Conservation (phyloP, 2,329 filamentous ascomycete genomes). For the Cytospora schulzeri region DNA sequence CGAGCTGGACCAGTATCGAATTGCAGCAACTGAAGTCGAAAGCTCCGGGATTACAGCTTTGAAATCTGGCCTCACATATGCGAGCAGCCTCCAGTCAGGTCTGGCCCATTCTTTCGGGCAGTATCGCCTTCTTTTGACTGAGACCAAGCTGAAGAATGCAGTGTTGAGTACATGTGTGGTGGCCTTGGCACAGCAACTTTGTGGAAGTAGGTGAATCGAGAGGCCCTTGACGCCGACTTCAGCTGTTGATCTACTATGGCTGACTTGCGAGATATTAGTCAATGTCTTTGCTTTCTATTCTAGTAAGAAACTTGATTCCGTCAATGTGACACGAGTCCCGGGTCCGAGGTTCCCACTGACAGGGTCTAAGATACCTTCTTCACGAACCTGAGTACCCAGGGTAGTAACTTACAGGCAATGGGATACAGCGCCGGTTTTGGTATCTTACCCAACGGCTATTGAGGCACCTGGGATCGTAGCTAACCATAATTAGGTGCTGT, state of each 20-base stretch:
- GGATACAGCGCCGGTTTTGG: conserved; percentile 38
- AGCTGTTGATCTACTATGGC: neutral
- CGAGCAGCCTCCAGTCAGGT: conserved; percentile 6
- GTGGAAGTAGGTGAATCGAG: conserved; percentile 37
- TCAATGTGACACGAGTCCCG: fast-evolving
- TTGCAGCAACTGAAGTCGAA: neutral
- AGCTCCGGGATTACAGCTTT: neutral
- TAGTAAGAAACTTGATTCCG: conserved; percentile 33
- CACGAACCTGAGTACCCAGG: conserved; percentile 7
- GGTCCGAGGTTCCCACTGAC: conserved; percentile 26
- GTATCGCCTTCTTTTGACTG: conserved; percentile 33
- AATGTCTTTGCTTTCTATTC: conserved; percentile 51
- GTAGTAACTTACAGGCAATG: conserved; percentile 32
- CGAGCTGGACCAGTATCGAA: conserved; percentile 31
- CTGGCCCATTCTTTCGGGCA: conserved; percentile 22
- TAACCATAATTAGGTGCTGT: conserved; percentile 37
- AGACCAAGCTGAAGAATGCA: conserved; percentile 35
- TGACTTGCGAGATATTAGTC: conserved; percentile 30
- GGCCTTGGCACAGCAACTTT: conserved; percentile 38
- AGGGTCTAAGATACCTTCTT: conserved; percentile 33
- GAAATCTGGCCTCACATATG: conserved; percentile 24
- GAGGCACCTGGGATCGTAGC: neutral
- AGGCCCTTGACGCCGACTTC: neutral
- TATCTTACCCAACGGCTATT: conserved; percentile 6
- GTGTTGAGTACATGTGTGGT: conserved; percentile 38